Base-by-base conservation (phyloP, 2,329 filamentous ascomycete genomes). In the Pseudogymnoascus sp. region DNA sequence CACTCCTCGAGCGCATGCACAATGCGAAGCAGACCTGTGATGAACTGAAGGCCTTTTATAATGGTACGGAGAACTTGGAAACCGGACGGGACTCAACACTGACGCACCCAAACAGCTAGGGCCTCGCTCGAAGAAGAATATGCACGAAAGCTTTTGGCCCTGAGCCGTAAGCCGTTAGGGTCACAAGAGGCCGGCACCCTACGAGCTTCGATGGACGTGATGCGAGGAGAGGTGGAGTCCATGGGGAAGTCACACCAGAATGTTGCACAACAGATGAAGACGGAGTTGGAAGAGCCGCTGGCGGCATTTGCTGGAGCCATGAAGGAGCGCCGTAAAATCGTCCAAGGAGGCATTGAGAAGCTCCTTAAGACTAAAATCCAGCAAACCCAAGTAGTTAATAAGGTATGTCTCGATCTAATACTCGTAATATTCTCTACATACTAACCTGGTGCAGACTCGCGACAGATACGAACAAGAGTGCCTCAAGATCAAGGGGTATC, bases 381-480 rank as follows among this genome's bases (percentile, higher is more conserved):
- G 74, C 96, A 99, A 75, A 97, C 93, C 0, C 84, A 89, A 63
- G 78, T 85, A 16, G 93, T 97, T 60, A 97, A 97, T 78, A 99
- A 99, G 84, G 89, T 91, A 68, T 61, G 82, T 69, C 12, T 12
- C 12, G 7, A 4, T 5, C 28, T 60, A 18, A 37, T 59, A 64
- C 69, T 40, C 69, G 38, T 31, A 8, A 11, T 34, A 21, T 28
- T 28, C 23, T 8, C 42, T 16, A 28, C 21, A 42, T 66, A 63
- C 66, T 68, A 28, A 71, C 66, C 59, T 37, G 16, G 9, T 21
- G 5, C 66, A 91, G 89, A 90, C 93, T 14, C 85, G 95, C 68
- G 95, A 99, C 77, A 88, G 89, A 60, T 99, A 96, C 74, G 95
- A 99, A 77, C 93, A 99, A 76, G 96, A 99, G 70, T 97, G 93